A percentile compares a stretch with the other conserved stretches of the same genome.
These are phyloP conservation scores for Sporothrix pseudoabietina DNA, from an alignment of 2,329 filamentous ascomycete species.

Conservation along the genomic window DNA sequence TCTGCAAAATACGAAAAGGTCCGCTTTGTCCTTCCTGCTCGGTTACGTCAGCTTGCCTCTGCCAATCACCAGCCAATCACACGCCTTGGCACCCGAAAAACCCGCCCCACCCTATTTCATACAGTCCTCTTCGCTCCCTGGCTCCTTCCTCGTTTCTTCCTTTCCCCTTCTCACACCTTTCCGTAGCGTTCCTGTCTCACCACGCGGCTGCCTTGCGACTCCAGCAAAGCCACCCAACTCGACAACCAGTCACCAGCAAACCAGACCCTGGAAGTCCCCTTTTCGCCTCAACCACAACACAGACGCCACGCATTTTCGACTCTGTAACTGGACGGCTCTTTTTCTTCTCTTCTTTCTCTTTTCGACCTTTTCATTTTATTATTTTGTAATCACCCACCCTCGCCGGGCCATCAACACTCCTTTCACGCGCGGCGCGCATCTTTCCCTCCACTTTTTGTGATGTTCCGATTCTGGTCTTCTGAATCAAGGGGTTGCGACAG, in stretches of 20 bases:
- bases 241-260: constrained; percentile 16
- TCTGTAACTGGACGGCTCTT: not conserved
- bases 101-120: constrained; percentile 26
- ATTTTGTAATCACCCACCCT: not conserved
- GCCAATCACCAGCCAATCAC: constrained; percentile 35
- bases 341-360: constrained; percentile 8
- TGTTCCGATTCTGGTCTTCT: constrained; percentile 65
- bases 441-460: constrained; percentile 48
- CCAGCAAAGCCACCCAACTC: constrained; percentile 27
- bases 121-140: not conserved
- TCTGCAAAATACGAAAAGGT: constrained; percentile 26
- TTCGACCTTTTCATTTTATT: constrained; percentile 21
- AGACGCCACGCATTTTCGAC: not conserved
- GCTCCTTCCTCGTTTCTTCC: constrained; percentile 11
- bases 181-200: constrained; percentile 31
- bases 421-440: constrained; percentile 26
- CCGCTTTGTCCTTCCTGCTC: constrained; percentile 22
- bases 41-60: constrained; percentile 36
- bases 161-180: constrained; percentile 18
- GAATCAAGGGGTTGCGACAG: constrained; percentile 61
- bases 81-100: not conserved
- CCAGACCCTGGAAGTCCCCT: constrained; percentile 24
- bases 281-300: constrained; percentile 7
- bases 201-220: constrained; percentile 35
- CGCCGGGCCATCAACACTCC: constrained; percentile 20